A percentile compares a stretch with the other conserved stretches of the same genome.
These are phyloP conservation scores for Hymenoscyphus scutula DNA, from an alignment of 2,329 filamentous ascomycete species.

Conservation along the genomic window DNA sequence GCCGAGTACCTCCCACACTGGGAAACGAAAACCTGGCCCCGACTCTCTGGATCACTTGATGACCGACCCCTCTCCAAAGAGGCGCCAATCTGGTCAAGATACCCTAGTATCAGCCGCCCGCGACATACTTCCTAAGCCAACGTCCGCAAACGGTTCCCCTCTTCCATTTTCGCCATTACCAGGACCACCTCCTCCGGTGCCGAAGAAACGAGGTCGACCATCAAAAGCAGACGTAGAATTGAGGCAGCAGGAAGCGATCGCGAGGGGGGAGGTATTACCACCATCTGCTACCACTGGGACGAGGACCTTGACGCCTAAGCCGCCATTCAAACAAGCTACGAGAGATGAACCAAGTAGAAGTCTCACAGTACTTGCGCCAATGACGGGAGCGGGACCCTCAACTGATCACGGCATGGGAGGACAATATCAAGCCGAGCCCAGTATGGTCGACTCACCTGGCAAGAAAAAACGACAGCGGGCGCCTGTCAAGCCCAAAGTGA, in stretches of 20 bases:
- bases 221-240: slow-evolving; percentile 34
- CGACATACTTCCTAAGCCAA: slow-evolving; percentile 32
- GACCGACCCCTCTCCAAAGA: slow-evolving; percentile 23
- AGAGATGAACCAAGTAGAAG: slow-evolving; percentile 19
- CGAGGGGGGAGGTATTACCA: slow-evolving; percentile 30
- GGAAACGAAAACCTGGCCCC: slow-evolving; percentile 30
- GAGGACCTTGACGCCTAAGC: slow-evolving; percentile 12
- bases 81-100: slow-evolving; percentile 26
- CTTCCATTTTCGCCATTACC: slow-evolving; percentile 22
- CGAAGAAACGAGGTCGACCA: slow-evolving; percentile 35
- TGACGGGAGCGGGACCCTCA: slow-evolving; percentile 7
- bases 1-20: slow-evolving; percentile 13
- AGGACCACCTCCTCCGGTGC: slow-evolving; percentile 9
- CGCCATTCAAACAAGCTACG: slow-evolving; percentile 10
- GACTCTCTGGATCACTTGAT: slow-evolving; percentile 22
- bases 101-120: slow-evolving; percentile 16
- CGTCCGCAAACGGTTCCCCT: slow-evolving; percentile 28
- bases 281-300: slow-evolving; percentile 15
- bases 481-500: slow-evolving; percentile 6
- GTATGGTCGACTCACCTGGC: slow-evolving; percentile 20
- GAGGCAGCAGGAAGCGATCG: slow-evolving; percentile 29
- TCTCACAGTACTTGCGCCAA: slow-evolving; percentile 16
- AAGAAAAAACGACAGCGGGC: slow-evolving; percentile 24
- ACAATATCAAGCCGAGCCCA: slow-evolving; percentile 16
- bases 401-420: slow-evolving; percentile 15